phyloP scores from a whole-genome alignment of 2,329 filamentous ascomycete species.

The Boeremia exigua region DNA sequence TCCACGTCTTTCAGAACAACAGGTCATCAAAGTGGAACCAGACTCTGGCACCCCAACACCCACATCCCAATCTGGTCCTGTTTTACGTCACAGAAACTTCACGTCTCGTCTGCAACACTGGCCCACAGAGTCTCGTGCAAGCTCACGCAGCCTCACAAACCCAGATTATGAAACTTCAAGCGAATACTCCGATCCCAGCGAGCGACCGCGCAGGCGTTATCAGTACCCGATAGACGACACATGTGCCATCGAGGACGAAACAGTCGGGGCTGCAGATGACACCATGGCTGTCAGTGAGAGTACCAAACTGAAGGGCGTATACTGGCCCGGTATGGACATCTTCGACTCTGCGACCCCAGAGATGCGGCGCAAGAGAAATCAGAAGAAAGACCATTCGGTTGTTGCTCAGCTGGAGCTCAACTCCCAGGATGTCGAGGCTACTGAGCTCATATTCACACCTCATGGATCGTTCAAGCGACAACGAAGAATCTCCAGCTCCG shows the following conservation, averaged over 20 bases:
- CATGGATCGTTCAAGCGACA: conserved; percentile 51
- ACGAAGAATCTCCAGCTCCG: conserved; percentile 54
- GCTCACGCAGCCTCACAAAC: conserved; percentile 46
- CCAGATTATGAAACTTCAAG: conserved; percentile 47
- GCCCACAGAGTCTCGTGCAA: conserved; percentile 43
- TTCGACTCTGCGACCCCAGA: conserved; percentile 79
- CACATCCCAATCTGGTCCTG: conserved; percentile 34
- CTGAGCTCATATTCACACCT: conserved; percentile 67
- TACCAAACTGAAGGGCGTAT: conserved; percentile 71
- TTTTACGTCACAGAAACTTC: conserved; percentile 42
- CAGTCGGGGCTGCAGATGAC: conserved; percentile 26
- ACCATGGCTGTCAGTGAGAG: conserved; percentile 45
- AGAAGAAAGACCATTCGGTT: conserved; percentile 77
- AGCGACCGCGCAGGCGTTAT: conserved; percentile 29
- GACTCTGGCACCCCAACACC: conserved; percentile 36
- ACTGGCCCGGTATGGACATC: conserved; percentile 79
- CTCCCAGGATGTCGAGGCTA: conserved; percentile 68
- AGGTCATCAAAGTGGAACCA: conserved; percentile 44
- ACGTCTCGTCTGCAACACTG: conserved; percentile 48
- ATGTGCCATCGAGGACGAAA: conserved; percentile 43
- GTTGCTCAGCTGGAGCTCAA: conserved; percentile 69
- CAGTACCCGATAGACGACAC: conserved; percentile 33
- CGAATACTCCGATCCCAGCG: conserved; percentile 45
- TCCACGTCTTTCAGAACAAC: conserved; percentile 46
- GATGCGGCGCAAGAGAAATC: conserved; percentile 76